Evolutionary conservation across 306 rosid species (phyloP).

Genomic region (Ziziphus jujuba): DNA sequence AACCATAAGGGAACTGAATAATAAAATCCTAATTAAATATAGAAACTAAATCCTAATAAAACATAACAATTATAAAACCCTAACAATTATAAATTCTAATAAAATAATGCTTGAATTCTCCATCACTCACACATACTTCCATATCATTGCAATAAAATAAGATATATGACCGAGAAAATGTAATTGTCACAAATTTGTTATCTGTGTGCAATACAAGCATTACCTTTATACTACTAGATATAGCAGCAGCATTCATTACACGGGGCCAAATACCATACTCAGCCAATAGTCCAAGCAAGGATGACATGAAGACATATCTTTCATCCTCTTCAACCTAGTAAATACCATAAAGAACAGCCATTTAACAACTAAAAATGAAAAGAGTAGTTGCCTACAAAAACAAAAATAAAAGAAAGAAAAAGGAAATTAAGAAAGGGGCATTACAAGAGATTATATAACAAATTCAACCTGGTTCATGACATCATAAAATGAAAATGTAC

Average conservation of each 20-base stretch:
- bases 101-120: no score
- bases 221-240: constrained; percentile 82
- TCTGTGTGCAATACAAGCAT: constrained; percentile 7
- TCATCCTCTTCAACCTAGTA: constrained; percentile 80
- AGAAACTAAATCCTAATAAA: no score
- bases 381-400: no score
- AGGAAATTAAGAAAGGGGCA: background rate
- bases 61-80: no score
- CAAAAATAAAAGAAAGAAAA: background rate
- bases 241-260: constrained; percentile 76
- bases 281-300: constrained; percentile 83
- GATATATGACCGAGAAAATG: no score
- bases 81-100: no score
- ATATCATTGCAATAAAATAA: no score
- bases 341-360: constrained; percentile 27
- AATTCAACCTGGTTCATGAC: constrained; percentile 1
- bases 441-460: background rate
- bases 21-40: no score
- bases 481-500: background rate
- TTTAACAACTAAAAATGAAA: no score
- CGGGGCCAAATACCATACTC: constrained; percentile 82
- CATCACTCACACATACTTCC: no score
- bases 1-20: no score
- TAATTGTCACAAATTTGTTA: background rate
- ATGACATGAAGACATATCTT: constrained; percentile 78